Conservation (phyloP, 179 eudicot species). For the Silene vulgaris region DNA sequence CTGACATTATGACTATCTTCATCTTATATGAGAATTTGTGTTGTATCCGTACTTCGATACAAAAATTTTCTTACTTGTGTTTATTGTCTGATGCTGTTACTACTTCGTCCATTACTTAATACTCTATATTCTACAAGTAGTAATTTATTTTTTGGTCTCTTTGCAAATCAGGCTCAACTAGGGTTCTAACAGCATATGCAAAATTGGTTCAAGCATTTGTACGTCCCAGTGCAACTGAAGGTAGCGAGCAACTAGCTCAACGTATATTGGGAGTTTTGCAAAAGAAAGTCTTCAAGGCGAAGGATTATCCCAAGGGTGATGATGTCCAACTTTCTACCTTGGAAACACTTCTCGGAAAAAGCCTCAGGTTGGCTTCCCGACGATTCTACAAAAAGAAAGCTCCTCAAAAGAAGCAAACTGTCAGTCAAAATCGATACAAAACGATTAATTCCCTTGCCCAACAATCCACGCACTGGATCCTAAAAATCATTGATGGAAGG, state of each 20-base stretch:
- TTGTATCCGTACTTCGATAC: no score
- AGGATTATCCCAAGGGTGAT: slow-evolving; percentile 71
- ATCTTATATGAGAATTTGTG: background rate
- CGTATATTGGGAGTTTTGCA: slow-evolving; percentile 82
- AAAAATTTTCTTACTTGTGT: no score
- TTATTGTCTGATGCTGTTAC: background rate
- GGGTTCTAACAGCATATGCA: slow-evolving; percentile 63
- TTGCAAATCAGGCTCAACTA: slow-evolving; percentile 44
- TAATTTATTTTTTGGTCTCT: slow-evolving; percentile 16
- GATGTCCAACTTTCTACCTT: slow-evolving; percentile 50
- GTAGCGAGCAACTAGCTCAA: slow-evolving; percentile 87
- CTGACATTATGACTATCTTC: background rate
- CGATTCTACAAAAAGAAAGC: slow-evolving; percentile 66
- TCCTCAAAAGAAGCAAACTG: slow-evolving; percentile 63
- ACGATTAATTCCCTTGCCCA: slow-evolving; percentile 70
- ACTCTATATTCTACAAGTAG: background rate
- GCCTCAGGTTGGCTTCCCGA: slow-evolving; percentile 64
- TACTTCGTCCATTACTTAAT: background rate
- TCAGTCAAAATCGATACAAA: slow-evolving; percentile 52
- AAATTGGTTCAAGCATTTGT: slow-evolving; percentile 74
- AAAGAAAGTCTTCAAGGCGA: slow-evolving; percentile 78
- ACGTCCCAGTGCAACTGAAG: slow-evolving; percentile 77
- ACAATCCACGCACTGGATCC: slow-evolving; percentile 73
- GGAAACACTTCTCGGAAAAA: slow-evolving; percentile 65
- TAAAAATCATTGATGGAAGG: slow-evolving; percentile 64